phyloP scores from a whole-genome alignment of 305 asterid species.

The Euphrasia arctica region DNA sequence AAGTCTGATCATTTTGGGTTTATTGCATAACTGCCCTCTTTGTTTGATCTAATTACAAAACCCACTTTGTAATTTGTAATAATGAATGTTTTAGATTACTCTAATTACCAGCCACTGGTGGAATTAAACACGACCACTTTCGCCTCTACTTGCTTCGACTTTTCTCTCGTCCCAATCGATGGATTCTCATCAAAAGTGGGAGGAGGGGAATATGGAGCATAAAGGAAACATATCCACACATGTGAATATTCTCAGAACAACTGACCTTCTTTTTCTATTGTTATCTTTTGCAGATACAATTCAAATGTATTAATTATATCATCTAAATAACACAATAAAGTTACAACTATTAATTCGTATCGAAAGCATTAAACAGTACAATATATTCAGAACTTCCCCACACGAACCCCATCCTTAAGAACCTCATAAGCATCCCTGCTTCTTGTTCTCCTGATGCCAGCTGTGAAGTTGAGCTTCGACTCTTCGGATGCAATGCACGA shows the following conservation, averaged over 20 bases:
- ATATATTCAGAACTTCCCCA: constrained; percentile 31
- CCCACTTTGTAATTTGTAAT: too few species aligned
- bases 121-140: constrained; percentile 28
- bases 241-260: constrained; percentile 11
- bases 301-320: too few species aligned
- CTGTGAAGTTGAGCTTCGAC: constrained; percentile 42
- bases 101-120: constrained; percentile 26
- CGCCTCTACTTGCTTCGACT: constrained; percentile 26
- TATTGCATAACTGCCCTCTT: neutral
- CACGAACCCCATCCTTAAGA: constrained; percentile 34
- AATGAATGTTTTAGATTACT: constrained; percentile 6
- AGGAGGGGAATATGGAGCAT: constrained; percentile 3
- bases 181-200: constrained; percentile 24
- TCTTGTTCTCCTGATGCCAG: constrained; percentile 37
- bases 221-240: constrained; percentile 27
- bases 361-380: neutral
- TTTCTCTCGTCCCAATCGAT: constrained; percentile 22
- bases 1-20: constrained; percentile 22
- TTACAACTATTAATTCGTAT: too few species aligned
- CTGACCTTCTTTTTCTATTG: neutral
- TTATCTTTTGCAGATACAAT: constrained; percentile 4
- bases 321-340: too few species aligned
- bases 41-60: too few species aligned
- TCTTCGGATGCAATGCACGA: constrained; percentile 38
- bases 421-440: constrained; percentile 46